Evolutionary conservation across 2,329 filamentous ascomycete genomes (phyloP), one percentile per base, ranked within the genome.

Genomic region (Claviceps spartinae): DNA sequence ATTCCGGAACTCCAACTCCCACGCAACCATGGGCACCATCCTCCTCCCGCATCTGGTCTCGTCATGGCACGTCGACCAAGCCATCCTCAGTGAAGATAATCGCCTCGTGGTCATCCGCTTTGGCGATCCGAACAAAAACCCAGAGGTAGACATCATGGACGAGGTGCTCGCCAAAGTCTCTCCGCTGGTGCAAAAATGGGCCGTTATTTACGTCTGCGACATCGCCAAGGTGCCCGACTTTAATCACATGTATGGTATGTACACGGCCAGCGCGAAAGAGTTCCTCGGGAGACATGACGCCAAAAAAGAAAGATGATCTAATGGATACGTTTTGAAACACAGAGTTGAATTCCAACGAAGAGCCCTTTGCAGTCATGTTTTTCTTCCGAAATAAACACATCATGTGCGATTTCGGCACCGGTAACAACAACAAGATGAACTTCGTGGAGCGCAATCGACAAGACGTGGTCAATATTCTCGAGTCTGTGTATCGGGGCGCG

Each of bases 311-410:
- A 16, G 22, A 36, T 16, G 20, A 7, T 30, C 42, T 50, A 46
- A 46, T 16, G 4, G 1, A 9, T 5, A 20, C 2, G 16, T 7
- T 22, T 16, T 6, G 3, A 14, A 36, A 22, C 9, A 11, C 24
- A 55, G 54, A 55, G 48, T 24, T 55, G 14, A 55, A 54, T 16
- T 49, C 54, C 20, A 55, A 50, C 38, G 54, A 55, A 20, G 87
- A 98, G 65, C 83, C 89, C 0, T 88, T 90, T 72, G 95, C 93
- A 3, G 83, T 97, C 69, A 96, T 96, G 86, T 95, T 76, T 75
- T 95, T 95, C 77, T 95, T 90, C 75, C 82, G 91, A 56, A 98
- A 98, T 68, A 98, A 98, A 68, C 89, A 96, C 71, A 97, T 97
- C 82, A 95, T 94, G 86, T 88, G 86, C 67, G 91, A 97, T 79